Conservation (phyloP, 768 basidiomycete species). For the Lentinula edodes region DNA sequence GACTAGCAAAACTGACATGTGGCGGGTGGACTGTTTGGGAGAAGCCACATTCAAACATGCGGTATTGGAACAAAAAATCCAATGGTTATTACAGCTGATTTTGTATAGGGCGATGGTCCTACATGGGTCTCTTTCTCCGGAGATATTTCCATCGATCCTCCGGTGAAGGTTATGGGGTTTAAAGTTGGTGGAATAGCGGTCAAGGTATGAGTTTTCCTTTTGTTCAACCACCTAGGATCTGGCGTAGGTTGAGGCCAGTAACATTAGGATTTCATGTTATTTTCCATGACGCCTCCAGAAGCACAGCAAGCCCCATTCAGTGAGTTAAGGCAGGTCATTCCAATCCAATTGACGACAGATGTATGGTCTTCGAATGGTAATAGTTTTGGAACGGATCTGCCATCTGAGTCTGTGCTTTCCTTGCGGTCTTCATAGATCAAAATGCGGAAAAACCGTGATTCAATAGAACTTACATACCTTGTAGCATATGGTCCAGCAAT, state of each 20-base stretch:
- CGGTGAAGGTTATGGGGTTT: conserved; percentile 56
- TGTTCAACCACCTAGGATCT: no score
- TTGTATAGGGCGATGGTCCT: conserved; percentile 51
- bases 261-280: conserved; percentile 57
- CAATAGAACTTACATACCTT: no score
- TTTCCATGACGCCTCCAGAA: conserved; percentile 57
- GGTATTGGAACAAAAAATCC: no score
- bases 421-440: background rate
- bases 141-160: conserved; percentile 46
- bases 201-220: conserved; percentile 34
- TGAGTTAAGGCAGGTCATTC: conserved; percentile 58
- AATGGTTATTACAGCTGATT: background rate
- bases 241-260: conserved; percentile 1
- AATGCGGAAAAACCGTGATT: background rate
- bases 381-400: background rate
- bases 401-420: background rate
- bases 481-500: no score
- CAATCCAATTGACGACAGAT: conserved; percentile 62
- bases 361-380: conserved; percentile 19
- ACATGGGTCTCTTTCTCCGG: conserved; percentile 60
- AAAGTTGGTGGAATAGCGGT: conserved; percentile 59
- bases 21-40: conserved; percentile 60
- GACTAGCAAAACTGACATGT: conserved; percentile 61
- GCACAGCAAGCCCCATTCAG: conserved; percentile 46
- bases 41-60: conserved; percentile 31